A percentile compares a stretch with the other conserved stretches of the same genome.
Conservation (phyloP, 768 basidiomycete genomes). For the Podaxis sp. region DNA sequence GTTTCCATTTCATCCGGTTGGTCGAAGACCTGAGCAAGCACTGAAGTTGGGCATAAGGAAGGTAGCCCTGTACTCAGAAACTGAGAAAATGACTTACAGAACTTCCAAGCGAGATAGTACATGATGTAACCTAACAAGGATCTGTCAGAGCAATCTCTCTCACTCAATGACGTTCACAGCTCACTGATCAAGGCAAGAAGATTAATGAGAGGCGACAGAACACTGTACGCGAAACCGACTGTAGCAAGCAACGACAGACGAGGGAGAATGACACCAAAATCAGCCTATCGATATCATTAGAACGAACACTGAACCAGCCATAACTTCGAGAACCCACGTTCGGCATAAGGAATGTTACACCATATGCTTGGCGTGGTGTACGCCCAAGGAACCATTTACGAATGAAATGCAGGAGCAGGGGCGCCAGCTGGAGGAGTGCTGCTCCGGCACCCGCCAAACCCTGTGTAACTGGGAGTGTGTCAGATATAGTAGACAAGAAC, state of each 20-base stretch:
- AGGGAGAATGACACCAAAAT: conserved; percentile 50
- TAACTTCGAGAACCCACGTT: conserved; percentile 28
- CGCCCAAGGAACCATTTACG: conserved; percentile 65
- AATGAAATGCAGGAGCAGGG: conserved; percentile 55
- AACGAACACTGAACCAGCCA: not conserved
- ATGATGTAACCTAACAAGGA: conserved; percentile 41
- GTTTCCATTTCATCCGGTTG: conserved; percentile 50
- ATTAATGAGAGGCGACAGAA: conserved; percentile 66
- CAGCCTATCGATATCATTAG: conserved; percentile 30
- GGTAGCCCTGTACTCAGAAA: not conserved
- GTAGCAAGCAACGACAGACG: conserved; percentile 51
- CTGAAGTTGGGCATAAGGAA: conserved; percentile 22
- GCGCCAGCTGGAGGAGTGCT: conserved; percentile 52
- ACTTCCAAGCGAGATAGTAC: conserved; percentile 62
- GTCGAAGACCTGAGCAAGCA: conserved; percentile 51
- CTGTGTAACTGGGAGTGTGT: conserved; percentile 37
- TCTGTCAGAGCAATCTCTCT: not conserved
- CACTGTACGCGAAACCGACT: conserved; percentile 55
- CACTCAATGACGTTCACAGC: conserved; percentile 10
- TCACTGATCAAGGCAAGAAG: conserved; percentile 56
- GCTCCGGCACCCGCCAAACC: conserved; percentile 51
- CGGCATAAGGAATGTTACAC: conserved; percentile 56
- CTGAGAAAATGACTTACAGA: conserved; percentile 33
- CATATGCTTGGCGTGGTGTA: conserved; percentile 64
- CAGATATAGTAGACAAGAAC: not conserved